These are phyloP conservation scores for Leccinum pachyderme DNA, from an alignment of 1,284 basidiomycete genomes.

Conservation along the genomic window DNA sequence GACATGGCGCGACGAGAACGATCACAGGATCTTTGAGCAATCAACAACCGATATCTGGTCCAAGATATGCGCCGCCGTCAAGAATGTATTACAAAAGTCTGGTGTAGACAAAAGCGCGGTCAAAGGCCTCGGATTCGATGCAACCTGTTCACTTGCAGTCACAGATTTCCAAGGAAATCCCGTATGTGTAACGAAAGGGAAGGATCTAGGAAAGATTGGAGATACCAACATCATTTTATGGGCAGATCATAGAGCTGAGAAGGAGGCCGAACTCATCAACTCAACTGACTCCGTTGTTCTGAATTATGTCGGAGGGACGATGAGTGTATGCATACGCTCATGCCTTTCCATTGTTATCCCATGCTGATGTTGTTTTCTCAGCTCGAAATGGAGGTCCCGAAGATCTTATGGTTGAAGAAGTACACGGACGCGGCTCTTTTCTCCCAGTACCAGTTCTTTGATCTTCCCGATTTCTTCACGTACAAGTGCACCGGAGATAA, in stretches of 20 bases:
- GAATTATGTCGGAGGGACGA: slow-evolving; percentile 93
- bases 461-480: slow-evolving; percentile 95
- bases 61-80: slow-evolving; percentile 70
- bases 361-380: slow-evolving; percentile 11
- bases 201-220: slow-evolving; percentile 58
- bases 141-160: slow-evolving; percentile 95
- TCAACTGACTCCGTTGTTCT: slow-evolving; percentile 81
- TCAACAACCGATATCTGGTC: slow-evolving; percentile 88
- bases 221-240: slow-evolving; percentile 82
- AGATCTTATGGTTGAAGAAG: slow-evolving; percentile 94
- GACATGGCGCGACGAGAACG: slow-evolving; percentile 82
- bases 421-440: slow-evolving; percentile 81
- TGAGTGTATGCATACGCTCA: slow-evolving; percentile 70
- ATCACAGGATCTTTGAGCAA: slow-evolving; percentile 95
- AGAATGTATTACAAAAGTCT: slow-evolving; percentile 63
- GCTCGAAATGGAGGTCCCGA: slow-evolving; percentile 97
- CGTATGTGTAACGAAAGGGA: slow-evolving; percentile 76
- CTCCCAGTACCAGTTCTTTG: slow-evolving; percentile 88
- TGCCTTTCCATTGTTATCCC: background rate
- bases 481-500: slow-evolving; percentile 83
- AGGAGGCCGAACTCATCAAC: slow-evolving; percentile 91
- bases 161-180: slow-evolving; percentile 74
- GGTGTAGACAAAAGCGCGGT: slow-evolving; percentile 64
- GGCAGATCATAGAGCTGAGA: slow-evolving; percentile 94
- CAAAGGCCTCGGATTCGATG: slow-evolving; percentile 94